Conservation (phyloP, 257 asterid genomes). For the Solanum pinnatisectum region DNA sequence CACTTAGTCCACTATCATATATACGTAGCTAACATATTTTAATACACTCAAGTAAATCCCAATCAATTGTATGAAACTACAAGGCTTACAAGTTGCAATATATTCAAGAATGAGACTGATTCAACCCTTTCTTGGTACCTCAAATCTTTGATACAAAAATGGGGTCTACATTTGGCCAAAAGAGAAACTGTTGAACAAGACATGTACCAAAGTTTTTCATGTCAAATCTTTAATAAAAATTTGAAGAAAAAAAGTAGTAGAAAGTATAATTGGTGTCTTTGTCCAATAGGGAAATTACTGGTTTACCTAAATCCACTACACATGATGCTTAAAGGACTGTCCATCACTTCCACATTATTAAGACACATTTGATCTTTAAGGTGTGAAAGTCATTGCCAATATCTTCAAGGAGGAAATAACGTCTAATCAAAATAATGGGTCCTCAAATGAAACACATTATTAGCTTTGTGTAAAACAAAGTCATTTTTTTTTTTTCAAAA, state of each 20-base stretch:
- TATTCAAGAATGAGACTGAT: not conserved
- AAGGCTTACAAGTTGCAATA: not conserved
- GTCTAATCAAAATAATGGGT: not conserved
- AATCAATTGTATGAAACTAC: not conserved
- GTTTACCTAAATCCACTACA: not conserved
- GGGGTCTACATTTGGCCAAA: not conserved
- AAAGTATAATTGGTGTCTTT: not conserved
- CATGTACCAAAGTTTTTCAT: not conserved
- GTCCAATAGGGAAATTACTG: not conserved
- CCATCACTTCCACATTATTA: not conserved
- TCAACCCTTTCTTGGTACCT: not conserved
- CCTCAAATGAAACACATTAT: not conserved
- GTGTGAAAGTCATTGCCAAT: not conserved
- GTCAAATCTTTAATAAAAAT: not conserved
- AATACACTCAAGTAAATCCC: not conserved
- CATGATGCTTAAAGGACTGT: not conserved
- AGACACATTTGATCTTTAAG: not conserved
- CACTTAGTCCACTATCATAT: not conserved
- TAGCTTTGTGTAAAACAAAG: not conserved
- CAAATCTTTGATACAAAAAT: not conserved
- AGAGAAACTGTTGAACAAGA: not conserved
- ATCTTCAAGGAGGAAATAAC: not conserved
- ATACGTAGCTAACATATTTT: not conserved
- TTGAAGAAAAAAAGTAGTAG: not conserved
- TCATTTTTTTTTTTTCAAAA: not conserved